Base-by-base conservation (phyloP, 495 filamentous ascomycete genomes). In the Darksidea phi region DNA sequence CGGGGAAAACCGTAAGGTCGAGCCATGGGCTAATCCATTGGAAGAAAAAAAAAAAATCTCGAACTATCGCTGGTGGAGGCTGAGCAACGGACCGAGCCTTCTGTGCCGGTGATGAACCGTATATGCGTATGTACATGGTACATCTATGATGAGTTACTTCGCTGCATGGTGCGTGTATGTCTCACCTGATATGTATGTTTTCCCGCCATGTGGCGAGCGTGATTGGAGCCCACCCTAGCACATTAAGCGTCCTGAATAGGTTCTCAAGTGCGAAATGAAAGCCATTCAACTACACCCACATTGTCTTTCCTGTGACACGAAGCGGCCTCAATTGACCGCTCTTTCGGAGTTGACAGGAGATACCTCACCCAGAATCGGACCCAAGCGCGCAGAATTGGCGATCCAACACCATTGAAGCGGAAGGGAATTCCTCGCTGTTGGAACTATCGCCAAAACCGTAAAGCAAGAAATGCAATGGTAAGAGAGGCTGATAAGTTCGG, bases 271-370 rank as follows among this genome's bases (percentile, higher is more conserved):
- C 51, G 15, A 42, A 8, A 8, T 4, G 17, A 17, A 36, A 52
- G 49, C 49, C 49, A 36, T 32, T 52, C 24, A 36, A 24, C 15
- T 6, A 28, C 6, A n/a, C 8, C 15, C 18, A 43, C 24, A 47
- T 51, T 20, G 4, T 15, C 4, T 8, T 62, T 6, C 11, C 5
- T 20, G 25, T 56, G 11, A 23, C 25, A 50, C 48, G 37, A 37
- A 6, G 11, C 46, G 46, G 52, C 54, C 36, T 53, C 46, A 15
- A 52, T 54, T 63, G 45, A 57, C 53, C 54, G 60, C 54, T 57
- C 15, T 51, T 57, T 45, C 54, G 60, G 60, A 57, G 60, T 8
- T 63, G 53, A 2, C 37, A 62, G 52, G 54, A 63, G 54, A 63
- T 43, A 25, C 34, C 21, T 11, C 17, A 6, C 20, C 24, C 53